Conservation (phyloP, 2,329 filamentous ascomycete species). For the Fusarium robinianum region DNA sequence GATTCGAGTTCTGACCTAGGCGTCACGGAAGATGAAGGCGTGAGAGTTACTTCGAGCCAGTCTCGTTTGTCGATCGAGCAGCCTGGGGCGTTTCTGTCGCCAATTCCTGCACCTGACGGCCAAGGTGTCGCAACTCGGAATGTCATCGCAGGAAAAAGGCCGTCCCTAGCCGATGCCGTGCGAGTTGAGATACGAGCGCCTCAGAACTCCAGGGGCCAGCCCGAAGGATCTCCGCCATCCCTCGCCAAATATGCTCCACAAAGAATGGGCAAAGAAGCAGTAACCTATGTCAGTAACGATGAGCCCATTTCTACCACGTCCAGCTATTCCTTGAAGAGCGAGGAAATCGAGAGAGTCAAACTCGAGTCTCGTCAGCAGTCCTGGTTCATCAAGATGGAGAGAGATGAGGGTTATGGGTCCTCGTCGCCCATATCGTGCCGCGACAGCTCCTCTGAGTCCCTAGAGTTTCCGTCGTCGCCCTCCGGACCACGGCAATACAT, state of each 20-base stretch:
- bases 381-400: slow-evolving; percentile 8
- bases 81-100: too few relatives aligned
- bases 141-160: too few relatives aligned
- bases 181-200: too few relatives aligned
- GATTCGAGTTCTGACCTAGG: slow-evolving; percentile 21
- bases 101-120: too few relatives aligned
- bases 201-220: too few relatives aligned
- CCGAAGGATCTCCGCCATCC: not conserved
- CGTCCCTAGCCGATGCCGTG: too few relatives aligned
- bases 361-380: slow-evolving; percentile 6
- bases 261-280: not conserved
- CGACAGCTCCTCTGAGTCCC: not conserved
- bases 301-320: slow-evolving; percentile 8
- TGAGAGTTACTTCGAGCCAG: too few relatives aligned
- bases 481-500: slow-evolving; percentile 5
- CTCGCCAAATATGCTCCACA: not conserved
- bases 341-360: slow-evolving; percentile 3
- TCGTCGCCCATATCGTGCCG: slow-evolving; percentile 6
- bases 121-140: too few relatives aligned
- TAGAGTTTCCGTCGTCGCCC: slow-evolving; percentile 11
- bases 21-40: slow-evolving; percentile 12
- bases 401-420: not conserved
- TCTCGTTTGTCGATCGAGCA: too few relatives aligned
- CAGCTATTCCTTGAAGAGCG: slow-evolving; percentile 1
- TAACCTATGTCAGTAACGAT: not conserved